Percentiles rank a stretch among this genome's conserved stretches.
Evolutionary conservation across 305 asterid species (phyloP).

Genomic region (Fraxinus angustifolia): DNA sequence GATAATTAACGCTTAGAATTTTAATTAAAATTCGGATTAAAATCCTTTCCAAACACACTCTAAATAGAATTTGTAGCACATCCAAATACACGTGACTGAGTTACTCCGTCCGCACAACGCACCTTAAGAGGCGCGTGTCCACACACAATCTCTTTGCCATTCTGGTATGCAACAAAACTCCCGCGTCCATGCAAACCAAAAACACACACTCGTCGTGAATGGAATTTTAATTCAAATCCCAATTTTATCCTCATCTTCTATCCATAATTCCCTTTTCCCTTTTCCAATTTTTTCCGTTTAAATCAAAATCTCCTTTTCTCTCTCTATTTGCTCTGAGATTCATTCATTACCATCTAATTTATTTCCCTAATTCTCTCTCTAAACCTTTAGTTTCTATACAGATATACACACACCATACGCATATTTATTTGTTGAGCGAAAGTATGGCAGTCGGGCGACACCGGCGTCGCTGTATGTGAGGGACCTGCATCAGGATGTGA

Average conservation of each 20-base stretch:
- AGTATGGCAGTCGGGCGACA: conserved; percentile 48
- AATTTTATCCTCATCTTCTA: conserved; percentile 13
- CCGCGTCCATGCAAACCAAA: conserved; percentile 64
- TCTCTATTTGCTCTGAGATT: conserved; percentile 7
- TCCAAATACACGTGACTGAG: not conserved
- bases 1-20: too few relatives aligned
- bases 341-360: conserved; percentile 7
- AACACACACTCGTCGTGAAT: conserved; percentile 7
- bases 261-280: conserved; percentile 10
- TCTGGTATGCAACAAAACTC: conserved; percentile 48
- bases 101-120: conserved; percentile 20
- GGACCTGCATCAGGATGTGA: conserved; percentile 64
- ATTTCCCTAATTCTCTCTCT: not conserved
- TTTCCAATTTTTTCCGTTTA: not conserved
- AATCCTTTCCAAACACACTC: too few relatives aligned
- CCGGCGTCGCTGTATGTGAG: conserved; percentile 79
- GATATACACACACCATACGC: too few relatives aligned
- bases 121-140: conserved; percentile 5
- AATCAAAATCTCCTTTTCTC: not conserved
- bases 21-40: too few relatives aligned
- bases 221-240: conserved; percentile 7
- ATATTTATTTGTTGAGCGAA: not conserved
- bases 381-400: not conserved
- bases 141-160: not conserved
- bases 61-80: not conserved